Base-by-base conservation (phyloP, 257 asterid genomes). In the Primulina tabacum region DNA sequence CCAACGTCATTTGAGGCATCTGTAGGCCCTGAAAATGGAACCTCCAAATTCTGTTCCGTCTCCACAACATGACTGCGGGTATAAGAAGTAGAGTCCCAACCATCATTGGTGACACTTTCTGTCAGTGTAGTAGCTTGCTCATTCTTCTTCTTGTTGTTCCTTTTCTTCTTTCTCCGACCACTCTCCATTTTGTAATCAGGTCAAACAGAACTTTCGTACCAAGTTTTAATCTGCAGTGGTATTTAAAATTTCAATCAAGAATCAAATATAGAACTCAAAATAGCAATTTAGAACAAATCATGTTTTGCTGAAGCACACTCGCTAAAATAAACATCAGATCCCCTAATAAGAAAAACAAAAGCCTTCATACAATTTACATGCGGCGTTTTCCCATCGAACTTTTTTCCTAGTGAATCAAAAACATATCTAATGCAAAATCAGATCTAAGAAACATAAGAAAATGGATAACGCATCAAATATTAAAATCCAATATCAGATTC, bases 61-160 rank as follows among this genome's bases (percentile, higher is more conserved):
- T 76, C 82, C 24, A 32, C 63, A 38, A 24, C 80, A 65, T 64
- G 81, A 68, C 75, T 76, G 62, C 81, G 79, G 70, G 73, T 33
- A 72, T 70, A 66, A 71, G 84, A 55, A 71, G 73, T 76, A 28
- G 80, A 78, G 67, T 82, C 84, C 16, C 65, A 67, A 2, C 61
- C 86, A 67, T 81, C 82, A 58, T 58, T 62, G 5, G 70, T 30
- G 58, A 69, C 84, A 82, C 68, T 78, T 61, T 85, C 94, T 43
- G 77, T 62, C 20, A 62, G 72, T 62, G 73, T 86, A 65, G 76
- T 75, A 38, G 80, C 73, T 63, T 82, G 92, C 80, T 76, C 76
- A 66, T 82, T 87, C 78, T 87, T 90, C 82, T 86, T 90, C 81
- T 87, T 90, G 79, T 84, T 88, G 70, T 71, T 90, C 71, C 72